Conservation (phyloP, 2,329 filamentous ascomycete species). For the Fonsecaea nubica region DNA sequence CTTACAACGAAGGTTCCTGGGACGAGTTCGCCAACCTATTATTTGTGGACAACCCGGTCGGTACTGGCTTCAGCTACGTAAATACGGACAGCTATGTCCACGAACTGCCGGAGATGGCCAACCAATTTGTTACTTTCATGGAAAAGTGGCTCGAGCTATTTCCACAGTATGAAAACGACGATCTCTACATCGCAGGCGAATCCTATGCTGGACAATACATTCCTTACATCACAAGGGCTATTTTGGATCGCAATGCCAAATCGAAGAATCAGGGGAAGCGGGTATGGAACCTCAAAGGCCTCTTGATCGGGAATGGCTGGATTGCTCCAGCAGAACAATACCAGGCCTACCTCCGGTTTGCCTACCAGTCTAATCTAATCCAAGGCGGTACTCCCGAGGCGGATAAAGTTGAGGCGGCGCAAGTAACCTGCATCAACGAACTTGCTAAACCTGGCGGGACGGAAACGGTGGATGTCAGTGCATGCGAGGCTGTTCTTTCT, state of each 20-base stretch:
- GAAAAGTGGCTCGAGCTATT: conserved; percentile 92
- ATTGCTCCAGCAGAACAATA: conserved; percentile 92
- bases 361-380: conserved; percentile 77
- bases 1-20: conserved; percentile 94
- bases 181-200: conserved; percentile 93
- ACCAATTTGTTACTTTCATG: conserved; percentile 84
- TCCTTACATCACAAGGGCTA: conserved; percentile 91
- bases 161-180: conserved; percentile 87
- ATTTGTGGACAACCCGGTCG: conserved; percentile 96
- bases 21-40: conserved; percentile 96
- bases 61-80: conserved; percentile 94
- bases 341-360: conserved; percentile 80
- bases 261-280: conserved; percentile 46
- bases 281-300: conserved; percentile 79
- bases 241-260: conserved; percentile 84
- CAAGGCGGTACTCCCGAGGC: conserved; percentile 69
- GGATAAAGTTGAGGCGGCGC: conserved; percentile 70
- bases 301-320: conserved; percentile 98
- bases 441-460: conserved; percentile 65
- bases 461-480: conserved; percentile 68
- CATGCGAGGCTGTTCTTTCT: conserved; percentile 79
- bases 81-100: conserved; percentile 85
- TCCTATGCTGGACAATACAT: conserved; percentile 98
- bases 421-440: conserved; percentile 69
- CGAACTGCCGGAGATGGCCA: conserved; percentile 86